A percentile compares a stretch with the other conserved stretches of the same genome.
phyloP scores from a whole-genome alignment of 768 basidiomycete species.

The Lentinula aciculospora region DNA sequence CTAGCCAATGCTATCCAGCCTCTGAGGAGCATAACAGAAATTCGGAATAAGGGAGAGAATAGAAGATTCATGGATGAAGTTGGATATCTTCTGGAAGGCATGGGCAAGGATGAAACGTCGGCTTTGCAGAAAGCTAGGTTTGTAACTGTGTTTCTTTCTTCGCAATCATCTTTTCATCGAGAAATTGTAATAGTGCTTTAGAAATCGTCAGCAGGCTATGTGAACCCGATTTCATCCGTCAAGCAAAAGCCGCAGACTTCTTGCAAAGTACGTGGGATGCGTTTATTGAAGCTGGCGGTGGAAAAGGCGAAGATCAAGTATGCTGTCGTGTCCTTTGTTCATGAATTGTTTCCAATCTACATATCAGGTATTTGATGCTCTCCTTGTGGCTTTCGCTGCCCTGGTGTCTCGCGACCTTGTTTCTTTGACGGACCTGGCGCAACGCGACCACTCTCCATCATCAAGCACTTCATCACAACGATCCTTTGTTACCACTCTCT shows the following conservation, averaged over 20 bases:
- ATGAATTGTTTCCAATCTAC: neutral
- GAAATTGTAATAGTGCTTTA: slow-evolving; percentile 46
- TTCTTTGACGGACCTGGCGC: slow-evolving; percentile 51
- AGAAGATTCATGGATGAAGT: slow-evolving; percentile 79
- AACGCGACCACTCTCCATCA: slow-evolving; percentile 16
- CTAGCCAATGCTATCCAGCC: slow-evolving; percentile 64
- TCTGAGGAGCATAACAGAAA: slow-evolving; percentile 73
- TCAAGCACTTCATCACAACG: slow-evolving; percentile 12
- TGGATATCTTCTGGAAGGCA: slow-evolving; percentile 80
- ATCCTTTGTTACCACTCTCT: slow-evolving; percentile 34
- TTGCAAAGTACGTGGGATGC: slow-evolving; percentile 64
- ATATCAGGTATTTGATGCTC: slow-evolving; percentile 56
- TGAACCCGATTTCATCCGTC: slow-evolving; percentile 69
- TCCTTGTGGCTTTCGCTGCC: slow-evolving; percentile 55
- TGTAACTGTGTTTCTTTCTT: slow-evolving; percentile 5
- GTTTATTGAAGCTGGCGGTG: slow-evolving; percentile 52
- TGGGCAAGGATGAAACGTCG: slow-evolving; percentile 46
- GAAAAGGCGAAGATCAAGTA: slow-evolving; percentile 52
- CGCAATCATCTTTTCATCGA: neutral
- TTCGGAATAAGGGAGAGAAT: slow-evolving; percentile 75
- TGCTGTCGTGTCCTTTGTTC: neutral
- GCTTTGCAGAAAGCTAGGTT: slow-evolving; percentile 68
- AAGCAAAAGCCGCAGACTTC: slow-evolving; percentile 75
- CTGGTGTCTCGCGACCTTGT: slow-evolving; percentile 55
- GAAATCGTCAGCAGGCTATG: slow-evolving; percentile 75